Conservation (phyloP, 2,329 filamentous ascomycete genomes). For the Diaporthe helianthi region DNA sequence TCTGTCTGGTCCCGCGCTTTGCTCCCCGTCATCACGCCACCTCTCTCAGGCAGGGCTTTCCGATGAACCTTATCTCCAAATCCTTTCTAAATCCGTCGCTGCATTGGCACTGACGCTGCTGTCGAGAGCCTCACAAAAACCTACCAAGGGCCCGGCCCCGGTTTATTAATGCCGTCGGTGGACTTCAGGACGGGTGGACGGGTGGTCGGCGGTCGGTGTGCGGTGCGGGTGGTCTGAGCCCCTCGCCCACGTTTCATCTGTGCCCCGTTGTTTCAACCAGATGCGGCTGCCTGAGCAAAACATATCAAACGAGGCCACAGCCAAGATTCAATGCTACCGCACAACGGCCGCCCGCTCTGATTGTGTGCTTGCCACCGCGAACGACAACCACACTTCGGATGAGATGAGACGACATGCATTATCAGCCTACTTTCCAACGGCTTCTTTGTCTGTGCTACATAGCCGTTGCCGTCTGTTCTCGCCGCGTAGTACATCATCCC, state of each 20-base stretch:
- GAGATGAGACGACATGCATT: conserved; percentile 24
- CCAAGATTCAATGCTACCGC: conserved; percentile 12
- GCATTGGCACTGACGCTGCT: conserved; percentile 9
- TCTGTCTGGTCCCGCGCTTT: not conserved
- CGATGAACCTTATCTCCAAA: conserved; percentile 15
- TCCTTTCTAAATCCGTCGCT: not conserved
- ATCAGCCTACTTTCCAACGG: not conserved
- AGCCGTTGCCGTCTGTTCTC: conserved; percentile 14
- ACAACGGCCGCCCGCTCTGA: conserved; percentile 15
- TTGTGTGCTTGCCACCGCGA: conserved; percentile 19
- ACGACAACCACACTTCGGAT: conserved; percentile 19
- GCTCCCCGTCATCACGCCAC: conserved; percentile 10
- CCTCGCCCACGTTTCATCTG: conserved; percentile 28
- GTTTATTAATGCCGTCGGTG: not conserved
- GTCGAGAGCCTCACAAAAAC: conserved; percentile 8
- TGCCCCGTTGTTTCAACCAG: conserved; percentile 24
- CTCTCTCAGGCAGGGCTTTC: not conserved
- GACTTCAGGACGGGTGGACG: too few species aligned
- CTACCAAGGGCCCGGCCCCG: not conserved
- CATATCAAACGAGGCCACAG: conserved; percentile 5
- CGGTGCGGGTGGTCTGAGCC: conserved; percentile 4
- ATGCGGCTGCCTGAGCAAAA: conserved; percentile 17
- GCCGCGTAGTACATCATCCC: conserved; percentile 15
- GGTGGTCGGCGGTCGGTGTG: not conserved
- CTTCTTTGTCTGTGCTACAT: not conserved